Percentiles rank a stretch among this genome's conserved stretches.
phyloP scores from a whole-genome alignment of 176 grass and related monocot genomes.

The Musa itinerans region DNA sequence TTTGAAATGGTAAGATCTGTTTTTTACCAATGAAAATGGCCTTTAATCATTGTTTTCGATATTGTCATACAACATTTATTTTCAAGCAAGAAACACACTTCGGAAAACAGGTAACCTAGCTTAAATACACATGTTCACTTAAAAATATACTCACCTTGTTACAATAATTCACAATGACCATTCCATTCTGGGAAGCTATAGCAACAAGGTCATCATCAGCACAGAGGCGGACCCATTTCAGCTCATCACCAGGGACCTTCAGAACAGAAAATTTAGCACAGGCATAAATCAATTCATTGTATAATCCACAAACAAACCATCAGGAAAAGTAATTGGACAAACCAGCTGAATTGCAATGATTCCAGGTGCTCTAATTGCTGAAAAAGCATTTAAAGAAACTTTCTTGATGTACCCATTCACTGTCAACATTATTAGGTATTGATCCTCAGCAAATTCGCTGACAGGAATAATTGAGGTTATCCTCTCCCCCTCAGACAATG shows the following conservation, averaged over 20 bases:
- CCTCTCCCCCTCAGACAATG: conserved; percentile 78
- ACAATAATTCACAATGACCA: conserved; percentile 82
- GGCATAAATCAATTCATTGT: conserved; percentile 19
- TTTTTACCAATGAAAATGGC: background rate
- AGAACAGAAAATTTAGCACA: background rate
- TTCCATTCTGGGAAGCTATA: conserved; percentile 86
- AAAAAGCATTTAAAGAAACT: conserved; percentile 81
- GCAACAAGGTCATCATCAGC: conserved; percentile 72
- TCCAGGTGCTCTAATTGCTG: conserved; percentile 62
- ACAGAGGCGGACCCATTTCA: conserved; percentile 81
- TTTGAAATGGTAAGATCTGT: no score
- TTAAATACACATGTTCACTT: background rate
- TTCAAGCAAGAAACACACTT: background rate
- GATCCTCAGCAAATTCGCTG: conserved; percentile 76
- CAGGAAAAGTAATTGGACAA: conserved; percentile 17
- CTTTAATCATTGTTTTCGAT: background rate
- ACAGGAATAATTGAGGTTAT: conserved; percentile 96
- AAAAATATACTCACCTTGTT: conserved; percentile 52
- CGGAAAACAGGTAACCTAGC: background rate
- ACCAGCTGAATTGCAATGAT: conserved; percentile 98
- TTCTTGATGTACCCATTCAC: conserved; percentile 87
- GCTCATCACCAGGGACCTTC: conserved; percentile 70
- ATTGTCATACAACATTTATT: background rate
- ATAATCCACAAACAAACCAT: conserved; percentile 5
- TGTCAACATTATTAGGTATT: conserved; percentile 86